phyloP scores from a whole-genome alignment of 1,284 basidiomycete genomes.

The Baeospora myosura region DNA sequence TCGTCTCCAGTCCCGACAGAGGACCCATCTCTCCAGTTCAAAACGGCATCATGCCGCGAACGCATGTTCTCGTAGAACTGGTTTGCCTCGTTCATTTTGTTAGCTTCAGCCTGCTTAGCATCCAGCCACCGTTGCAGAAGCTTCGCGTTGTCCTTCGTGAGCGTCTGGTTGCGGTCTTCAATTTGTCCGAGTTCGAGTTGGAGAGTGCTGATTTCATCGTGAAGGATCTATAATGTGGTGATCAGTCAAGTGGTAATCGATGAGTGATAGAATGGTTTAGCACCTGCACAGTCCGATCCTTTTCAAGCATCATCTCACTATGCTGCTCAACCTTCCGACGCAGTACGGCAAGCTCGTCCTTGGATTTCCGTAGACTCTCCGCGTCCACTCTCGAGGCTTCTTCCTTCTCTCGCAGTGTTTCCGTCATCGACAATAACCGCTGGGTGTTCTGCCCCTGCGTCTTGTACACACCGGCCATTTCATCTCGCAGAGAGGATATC shows the following conservation, averaged over 20 bases:
- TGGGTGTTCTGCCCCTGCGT: constrained; percentile 95
- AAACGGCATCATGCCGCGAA: constrained; percentile 51
- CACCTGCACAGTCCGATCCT: constrained; percentile 85
- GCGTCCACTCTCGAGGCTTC: constrained; percentile 70
- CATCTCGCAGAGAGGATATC: constrained; percentile 83
- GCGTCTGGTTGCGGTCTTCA: constrained; percentile 76
- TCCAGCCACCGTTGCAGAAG: constrained; percentile 94
- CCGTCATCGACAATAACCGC: constrained; percentile 85
- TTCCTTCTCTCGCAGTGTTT: constrained; percentile 89
- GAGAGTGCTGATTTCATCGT: constrained; percentile 89
- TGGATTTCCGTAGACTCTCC: constrained; percentile 66
- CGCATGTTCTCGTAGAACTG: constrained; percentile 79
- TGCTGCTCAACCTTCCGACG: constrained; percentile 80
- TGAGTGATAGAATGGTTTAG: constrained; percentile 15
- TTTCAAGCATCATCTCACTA: constrained; percentile 77
- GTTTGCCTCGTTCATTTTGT: constrained; percentile 91
- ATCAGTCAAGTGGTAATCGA: constrained; percentile 5
- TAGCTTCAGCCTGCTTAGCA: constrained; percentile 87
- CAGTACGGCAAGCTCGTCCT: constrained; percentile 65
- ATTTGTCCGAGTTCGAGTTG: constrained; percentile 88
- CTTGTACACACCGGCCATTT: constrained; percentile 91
- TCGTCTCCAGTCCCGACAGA: constrained; percentile 21
- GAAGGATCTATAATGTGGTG: constrained; percentile 60
- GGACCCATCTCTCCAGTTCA: constrained; percentile 46
- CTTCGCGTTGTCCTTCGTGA: constrained; percentile 90